A percentile compares a stretch with the other conserved stretches of the same genome.
Conservation (phyloP, 2,329 filamentous ascomycete genomes). For the Epichloe baconii region DNA sequence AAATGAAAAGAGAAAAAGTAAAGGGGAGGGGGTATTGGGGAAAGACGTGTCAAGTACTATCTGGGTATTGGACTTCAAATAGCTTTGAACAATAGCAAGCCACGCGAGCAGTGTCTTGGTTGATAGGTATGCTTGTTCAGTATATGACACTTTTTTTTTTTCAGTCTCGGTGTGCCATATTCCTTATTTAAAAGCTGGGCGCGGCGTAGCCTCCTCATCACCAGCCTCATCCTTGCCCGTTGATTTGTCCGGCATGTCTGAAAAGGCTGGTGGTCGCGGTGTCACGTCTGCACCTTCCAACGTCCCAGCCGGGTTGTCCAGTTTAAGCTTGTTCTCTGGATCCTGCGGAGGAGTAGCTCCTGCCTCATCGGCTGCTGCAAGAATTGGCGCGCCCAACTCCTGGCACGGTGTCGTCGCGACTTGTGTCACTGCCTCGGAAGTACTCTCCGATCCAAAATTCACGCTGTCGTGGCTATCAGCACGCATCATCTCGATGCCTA, state of each 20-base stretch:
- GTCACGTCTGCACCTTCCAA: conserved; percentile 1
- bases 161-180: not conserved
- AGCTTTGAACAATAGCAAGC: not conserved
- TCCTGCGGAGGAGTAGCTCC: conserved; percentile 10
- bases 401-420: conserved; percentile 35
- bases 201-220: conserved; percentile 29
- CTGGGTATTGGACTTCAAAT: too few species aligned
- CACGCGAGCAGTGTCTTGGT: too few species aligned
- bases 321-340: not conserved
- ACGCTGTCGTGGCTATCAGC: conserved; percentile 88
- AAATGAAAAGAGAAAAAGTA: conserved; percentile 3
- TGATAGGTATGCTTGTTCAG: not conserved
- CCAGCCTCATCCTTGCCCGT: not conserved
- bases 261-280: conserved; percentile 23
- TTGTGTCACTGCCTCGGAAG: conserved; percentile 38
- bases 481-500: conserved; percentile 95
- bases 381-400: conserved; percentile 22
- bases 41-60: too few species aligned
- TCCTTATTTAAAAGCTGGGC: conserved; percentile 17
- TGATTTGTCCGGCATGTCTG: not conserved
- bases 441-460: conserved; percentile 35
- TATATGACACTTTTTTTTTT: not conserved
- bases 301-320: not conserved
- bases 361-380: conserved; percentile 9
- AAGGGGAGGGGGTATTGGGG: not conserved